Evolutionary conservation across 768 basidiomycete species (phyloP), one percentile per base, ranked within the genome.

Genomic region (Suillus ampliporus): DNA sequence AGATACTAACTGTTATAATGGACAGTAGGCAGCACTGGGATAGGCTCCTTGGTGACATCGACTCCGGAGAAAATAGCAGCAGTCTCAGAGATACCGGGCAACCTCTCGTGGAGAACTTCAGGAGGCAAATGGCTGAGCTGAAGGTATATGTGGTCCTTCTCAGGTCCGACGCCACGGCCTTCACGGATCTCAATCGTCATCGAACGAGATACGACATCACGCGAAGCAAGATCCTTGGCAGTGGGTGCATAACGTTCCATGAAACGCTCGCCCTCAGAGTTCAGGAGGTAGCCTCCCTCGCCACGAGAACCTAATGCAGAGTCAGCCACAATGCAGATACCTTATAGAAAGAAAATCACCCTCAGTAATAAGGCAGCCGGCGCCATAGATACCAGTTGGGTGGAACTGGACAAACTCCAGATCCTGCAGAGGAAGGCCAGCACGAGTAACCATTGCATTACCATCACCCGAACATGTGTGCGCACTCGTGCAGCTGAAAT

Each of bases 321-420:
- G 38, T 52, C 44, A 35, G 31, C 38, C 38, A 38, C 58, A 34
- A 61, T 28, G 62, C 23, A 13, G 46, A 56, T 19, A 56, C 57
- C 28, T 50, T 38, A 23, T 26, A 28, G 6, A 40, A 35, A 28
- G 10, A 34, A 15, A 54, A 78, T 59, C 65, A 92, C 95, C 96
- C 84, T 99, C 97, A 14, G 97, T 99, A 74, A 99, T 99, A 68
- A 99, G 84, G 79, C 97, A 99, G 53, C 97, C 97, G 70, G 97
- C 97, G 68, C 97, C 97, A 74, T 99, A 99, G 72, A 99, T 99
- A 79, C 97, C 97, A 51, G 97, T 99, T 3, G 97, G 97, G 77
- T 99, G 97, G 93, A 99, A 99, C 76, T 99, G 97, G n/a, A 99
- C 96, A 75, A 99, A 99, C 78, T 99, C 97, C 64, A 91, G 77